These are phyloP conservation scores for Eryngium alpinum DNA, from an alignment of 140 eudicot genomes.

Conservation along the genomic window DNA sequence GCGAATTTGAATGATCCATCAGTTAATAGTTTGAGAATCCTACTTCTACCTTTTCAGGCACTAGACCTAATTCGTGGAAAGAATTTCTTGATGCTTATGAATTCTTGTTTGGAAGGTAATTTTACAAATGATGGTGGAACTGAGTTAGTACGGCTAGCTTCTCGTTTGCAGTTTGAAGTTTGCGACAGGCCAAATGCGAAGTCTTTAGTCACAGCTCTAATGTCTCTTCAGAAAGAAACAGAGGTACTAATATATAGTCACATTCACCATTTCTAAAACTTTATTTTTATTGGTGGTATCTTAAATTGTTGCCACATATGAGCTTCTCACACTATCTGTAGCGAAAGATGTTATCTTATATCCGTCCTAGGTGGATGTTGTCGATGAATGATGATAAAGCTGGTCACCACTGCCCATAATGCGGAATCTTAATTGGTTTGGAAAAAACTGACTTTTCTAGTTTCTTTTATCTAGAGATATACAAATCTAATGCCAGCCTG, in stretches of 20 bases:
- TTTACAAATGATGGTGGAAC: constrained; percentile 92
- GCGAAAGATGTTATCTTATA: background rate
- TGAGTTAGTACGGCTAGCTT: constrained; percentile 69
- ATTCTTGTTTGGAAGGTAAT: constrained; percentile 91
- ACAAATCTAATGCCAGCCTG: background rate
- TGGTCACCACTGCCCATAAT: background rate
- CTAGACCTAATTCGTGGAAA: constrained; percentile 85
- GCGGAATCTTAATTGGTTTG: background rate
- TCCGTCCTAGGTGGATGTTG: background rate
- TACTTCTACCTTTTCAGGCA: constrained; percentile 43
- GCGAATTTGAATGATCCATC: background rate
- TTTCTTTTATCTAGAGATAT: background rate
- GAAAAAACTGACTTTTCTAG: background rate
- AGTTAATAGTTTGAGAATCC: background rate
- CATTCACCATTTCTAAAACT: background rate
- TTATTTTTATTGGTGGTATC: background rate
- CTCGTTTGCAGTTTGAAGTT: constrained; percentile 88
- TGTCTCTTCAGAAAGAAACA: constrained; percentile 74
- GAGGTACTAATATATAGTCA: constrained; percentile 35
- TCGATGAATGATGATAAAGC: background rate
- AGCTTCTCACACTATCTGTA: background rate
- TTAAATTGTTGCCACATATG: background rate
- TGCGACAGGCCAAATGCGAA: constrained; percentile 91
- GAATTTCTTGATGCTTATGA: constrained; percentile 71
- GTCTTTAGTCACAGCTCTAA: constrained; percentile 66